A percentile compares a stretch with the other conserved stretches of the same genome.
phyloP scores from a whole-genome alignment of 2,329 filamentous ascomycete genomes.

The Lecanosticta acicola region DNA sequence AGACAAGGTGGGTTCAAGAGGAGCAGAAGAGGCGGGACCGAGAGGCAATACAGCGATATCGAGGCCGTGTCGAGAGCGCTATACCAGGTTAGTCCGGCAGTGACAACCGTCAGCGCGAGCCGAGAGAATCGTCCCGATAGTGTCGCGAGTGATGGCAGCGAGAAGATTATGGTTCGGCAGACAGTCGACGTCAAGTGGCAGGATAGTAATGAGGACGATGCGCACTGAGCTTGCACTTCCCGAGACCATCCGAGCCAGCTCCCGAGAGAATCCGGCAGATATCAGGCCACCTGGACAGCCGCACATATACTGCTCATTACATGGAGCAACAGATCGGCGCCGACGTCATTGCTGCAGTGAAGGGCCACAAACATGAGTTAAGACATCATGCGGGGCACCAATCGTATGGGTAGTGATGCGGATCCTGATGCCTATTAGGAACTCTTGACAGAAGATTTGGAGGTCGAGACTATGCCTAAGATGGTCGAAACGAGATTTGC shows the following conservation, averaged over 20 bases:
- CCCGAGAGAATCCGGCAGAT: too few species aligned
- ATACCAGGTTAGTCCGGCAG: conserved; percentile 5
- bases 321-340: too few species aligned
- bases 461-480: too few species aligned
- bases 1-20: not conserved
- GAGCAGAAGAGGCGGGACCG: not conserved
- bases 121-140: conserved; percentile 2
- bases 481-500: too few species aligned
- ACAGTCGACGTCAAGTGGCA: conserved; percentile 15
- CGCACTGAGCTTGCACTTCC: not conserved
- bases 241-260: not conserved
- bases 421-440: too few species aligned
- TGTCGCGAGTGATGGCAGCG: conserved; percentile 10
- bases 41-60: conserved; percentile 2
- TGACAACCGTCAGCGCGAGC: conserved; percentile 8
- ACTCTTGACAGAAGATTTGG: too few species aligned
- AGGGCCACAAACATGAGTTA: too few species aligned
- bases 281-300: too few species aligned
- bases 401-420: too few species aligned
- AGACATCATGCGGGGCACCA: too few species aligned
- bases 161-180: conserved; percentile 16
- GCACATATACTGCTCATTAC: too few species aligned
- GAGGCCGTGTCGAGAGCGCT: conserved; percentile 5
- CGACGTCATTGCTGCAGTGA: too few species aligned
- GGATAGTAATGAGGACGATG: conserved; percentile 1